Conservation (phyloP, 164 flowering plant species). For the Liriodendron chinense region DNA sequence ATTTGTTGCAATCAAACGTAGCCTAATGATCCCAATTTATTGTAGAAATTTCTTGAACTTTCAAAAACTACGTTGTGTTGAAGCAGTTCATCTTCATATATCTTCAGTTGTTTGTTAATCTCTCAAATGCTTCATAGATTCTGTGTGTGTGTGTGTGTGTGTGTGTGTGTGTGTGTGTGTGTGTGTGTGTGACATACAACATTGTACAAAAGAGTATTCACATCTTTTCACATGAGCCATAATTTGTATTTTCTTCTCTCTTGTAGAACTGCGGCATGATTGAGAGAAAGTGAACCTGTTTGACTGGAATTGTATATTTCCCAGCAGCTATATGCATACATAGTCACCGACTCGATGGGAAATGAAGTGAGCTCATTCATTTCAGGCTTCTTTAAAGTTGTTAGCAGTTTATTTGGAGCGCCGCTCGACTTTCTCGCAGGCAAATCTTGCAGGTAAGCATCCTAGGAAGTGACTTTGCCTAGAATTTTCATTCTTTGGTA, state of each 20-base stretch:
- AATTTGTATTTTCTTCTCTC: background rate
- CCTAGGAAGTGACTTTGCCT: background rate
- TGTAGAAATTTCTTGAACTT: background rate
- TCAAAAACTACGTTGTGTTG: background rate
- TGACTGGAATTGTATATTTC: background rate
- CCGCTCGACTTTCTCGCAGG: conserved; percentile 58
- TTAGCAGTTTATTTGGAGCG: conserved; percentile 36
- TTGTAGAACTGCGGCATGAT: background rate
- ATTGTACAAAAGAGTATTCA: background rate
- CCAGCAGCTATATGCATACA: background rate
- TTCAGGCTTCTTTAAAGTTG: conserved; percentile 31
- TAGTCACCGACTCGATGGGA: conserved; percentile 32
- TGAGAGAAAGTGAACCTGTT: background rate
- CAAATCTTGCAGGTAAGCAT: conserved; percentile 47
- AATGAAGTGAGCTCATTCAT: conserved; percentile 36
- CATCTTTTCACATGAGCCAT: background rate
- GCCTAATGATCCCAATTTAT: background rate
- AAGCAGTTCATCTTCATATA: background rate
- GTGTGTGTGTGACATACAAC: no score
- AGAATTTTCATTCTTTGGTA: background rate
- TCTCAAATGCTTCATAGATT: background rate
- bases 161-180: no score
- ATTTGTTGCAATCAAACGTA: no score
- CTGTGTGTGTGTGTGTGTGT: no score
- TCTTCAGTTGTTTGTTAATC: background rate